These are phyloP conservation scores for Iris macrosiphon DNA, from an alignment of 106 monocot species.

Conservation along the genomic window DNA sequence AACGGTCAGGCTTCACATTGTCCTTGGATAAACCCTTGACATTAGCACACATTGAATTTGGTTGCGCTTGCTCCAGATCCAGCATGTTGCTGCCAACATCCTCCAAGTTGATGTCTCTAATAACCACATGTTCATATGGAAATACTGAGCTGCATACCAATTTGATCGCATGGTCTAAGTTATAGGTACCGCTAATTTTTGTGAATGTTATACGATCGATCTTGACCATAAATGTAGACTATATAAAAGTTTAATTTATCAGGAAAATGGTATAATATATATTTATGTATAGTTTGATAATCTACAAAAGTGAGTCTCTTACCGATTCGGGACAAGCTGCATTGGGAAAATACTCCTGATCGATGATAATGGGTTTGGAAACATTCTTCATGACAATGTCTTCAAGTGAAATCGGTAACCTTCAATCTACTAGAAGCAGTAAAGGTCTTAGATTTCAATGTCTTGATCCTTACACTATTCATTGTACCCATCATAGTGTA, in stretches of 20 bases:
- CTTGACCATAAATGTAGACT: no score
- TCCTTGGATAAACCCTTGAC: neutral
- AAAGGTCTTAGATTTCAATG: slow-evolving; percentile 11
- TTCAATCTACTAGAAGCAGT: neutral
- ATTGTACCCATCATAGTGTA: slow-evolving; percentile 15
- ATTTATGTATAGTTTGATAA: no score
- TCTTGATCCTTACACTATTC: slow-evolving; percentile 27
- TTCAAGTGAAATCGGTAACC: slow-evolving; percentile 5
- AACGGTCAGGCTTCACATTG: neutral
- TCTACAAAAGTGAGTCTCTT: no score
- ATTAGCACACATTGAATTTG: neutral
- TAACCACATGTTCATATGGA: neutral
- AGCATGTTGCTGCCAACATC: neutral
- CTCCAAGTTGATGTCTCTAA: neutral
- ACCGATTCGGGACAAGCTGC: no score
- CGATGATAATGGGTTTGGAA: slow-evolving; percentile 23
- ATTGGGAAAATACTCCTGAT: slow-evolving; percentile 22
- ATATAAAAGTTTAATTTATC: no score
- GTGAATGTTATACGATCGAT: neutral
- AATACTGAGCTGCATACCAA: no score
- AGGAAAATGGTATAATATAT: no score
- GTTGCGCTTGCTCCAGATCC: no score
- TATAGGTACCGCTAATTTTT: slow-evolving; percentile 1
- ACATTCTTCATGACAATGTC: slow-evolving; percentile 14
- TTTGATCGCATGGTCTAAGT: no score